Percentiles rank a stretch among this genome's conserved stretches.
Evolutionary conservation across 306 rosid genomes (phyloP).

Genomic region (Inga oerstediana): DNA sequence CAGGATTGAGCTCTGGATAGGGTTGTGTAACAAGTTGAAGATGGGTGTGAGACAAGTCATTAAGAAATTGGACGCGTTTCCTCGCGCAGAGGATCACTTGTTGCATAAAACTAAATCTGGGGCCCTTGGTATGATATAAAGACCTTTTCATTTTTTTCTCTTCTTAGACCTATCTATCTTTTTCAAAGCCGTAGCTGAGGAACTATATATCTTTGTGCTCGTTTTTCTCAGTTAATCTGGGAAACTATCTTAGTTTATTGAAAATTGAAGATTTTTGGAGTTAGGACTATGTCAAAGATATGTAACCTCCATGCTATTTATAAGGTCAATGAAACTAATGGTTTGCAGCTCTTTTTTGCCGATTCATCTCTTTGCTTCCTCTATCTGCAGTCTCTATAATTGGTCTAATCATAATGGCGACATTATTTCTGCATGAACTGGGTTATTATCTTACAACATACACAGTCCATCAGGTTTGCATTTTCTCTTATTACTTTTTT

Average conservation of each 20-base stretch:
- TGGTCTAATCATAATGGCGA: slow-evolving; percentile 79
- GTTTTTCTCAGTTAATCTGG: neutral
- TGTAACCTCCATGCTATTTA: neutral
- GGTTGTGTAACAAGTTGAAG: slow-evolving; percentile 21
- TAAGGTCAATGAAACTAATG: neutral
- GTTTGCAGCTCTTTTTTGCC: neutral
- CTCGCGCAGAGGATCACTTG: slow-evolving; percentile 97
- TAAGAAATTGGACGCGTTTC: slow-evolving; percentile 89
- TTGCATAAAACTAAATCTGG: slow-evolving; percentile 93
- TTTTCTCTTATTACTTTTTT: neutral
- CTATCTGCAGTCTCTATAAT: slow-evolving; percentile 64
- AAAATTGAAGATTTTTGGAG: neutral
- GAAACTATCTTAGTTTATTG: neutral
- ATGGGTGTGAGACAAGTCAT: slow-evolving; percentile 84
- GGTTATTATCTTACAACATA: slow-evolving; percentile 82
- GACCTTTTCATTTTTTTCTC: neutral
- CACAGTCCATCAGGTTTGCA: slow-evolving; percentile 83
- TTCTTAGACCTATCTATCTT: neutral
- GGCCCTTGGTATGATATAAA: slow-evolving; percentile 64
- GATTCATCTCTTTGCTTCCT: neutral
- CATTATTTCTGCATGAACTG: slow-evolving; percentile 85
- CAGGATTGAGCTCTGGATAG: slow-evolving; percentile 10
- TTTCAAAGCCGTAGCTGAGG: neutral
- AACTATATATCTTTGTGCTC: neutral
- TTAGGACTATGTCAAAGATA: neutral